Evolutionary conservation across 2,329 filamentous ascomycete genomes (phyloP).

Genomic region (Botrytis galanthina): DNA sequence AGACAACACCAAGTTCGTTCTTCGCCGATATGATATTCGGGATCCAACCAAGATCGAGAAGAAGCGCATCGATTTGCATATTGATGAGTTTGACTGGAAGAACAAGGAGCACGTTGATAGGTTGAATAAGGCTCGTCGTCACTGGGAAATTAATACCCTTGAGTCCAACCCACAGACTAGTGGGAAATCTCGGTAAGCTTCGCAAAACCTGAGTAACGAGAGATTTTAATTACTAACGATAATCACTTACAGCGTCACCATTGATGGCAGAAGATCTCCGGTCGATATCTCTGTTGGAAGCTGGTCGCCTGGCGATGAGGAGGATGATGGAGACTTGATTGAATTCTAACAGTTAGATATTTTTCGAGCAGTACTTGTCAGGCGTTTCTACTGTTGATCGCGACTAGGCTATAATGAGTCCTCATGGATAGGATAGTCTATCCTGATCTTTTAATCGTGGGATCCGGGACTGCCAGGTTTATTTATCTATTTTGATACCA

Average conservation of each 20-base stretch:
- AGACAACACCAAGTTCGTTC: not conserved
- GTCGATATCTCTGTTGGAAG: not conserved
- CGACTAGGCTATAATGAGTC: no score
- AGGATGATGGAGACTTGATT: not conserved
- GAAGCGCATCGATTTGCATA: not conserved
- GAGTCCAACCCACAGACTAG: constrained; percentile 1
- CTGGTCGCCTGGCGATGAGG: not conserved
- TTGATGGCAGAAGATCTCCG: not conserved
- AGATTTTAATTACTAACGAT: not conserved
- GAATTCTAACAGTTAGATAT: accelerated
- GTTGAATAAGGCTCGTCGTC: not conserved
- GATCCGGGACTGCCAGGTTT: accelerated
- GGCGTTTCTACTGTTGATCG: no score
- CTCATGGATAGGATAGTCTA: not conserved
- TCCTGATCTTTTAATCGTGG: not conserved
- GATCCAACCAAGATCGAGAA: not conserved
- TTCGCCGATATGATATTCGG: not conserved
- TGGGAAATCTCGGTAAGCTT: not conserved
- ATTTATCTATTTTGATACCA: not conserved
- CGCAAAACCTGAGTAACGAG: accelerated
- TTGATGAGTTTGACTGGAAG: not conserved
- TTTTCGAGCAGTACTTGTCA: not conserved
- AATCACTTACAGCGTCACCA: not conserved
- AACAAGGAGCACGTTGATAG: not conserved
- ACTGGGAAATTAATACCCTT: not conserved